Conservation (phyloP, 2,329 filamentous ascomycete genomes). For the Neocatenulostroma microsporum region DNA sequence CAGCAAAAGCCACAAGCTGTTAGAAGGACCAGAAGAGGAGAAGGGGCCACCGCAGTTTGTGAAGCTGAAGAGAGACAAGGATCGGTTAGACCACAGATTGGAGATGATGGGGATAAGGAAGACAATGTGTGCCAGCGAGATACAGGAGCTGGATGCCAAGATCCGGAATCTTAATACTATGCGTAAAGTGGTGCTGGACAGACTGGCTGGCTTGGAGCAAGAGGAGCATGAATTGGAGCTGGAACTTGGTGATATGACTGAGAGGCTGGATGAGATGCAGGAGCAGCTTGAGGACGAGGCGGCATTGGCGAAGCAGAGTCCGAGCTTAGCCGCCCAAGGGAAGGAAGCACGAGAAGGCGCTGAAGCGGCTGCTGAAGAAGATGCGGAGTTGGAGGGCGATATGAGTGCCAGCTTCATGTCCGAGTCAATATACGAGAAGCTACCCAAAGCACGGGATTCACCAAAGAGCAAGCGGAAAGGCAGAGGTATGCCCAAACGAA, state of each 20-base stretch:
- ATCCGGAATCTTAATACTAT: constrained; percentile 88
- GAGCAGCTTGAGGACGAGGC: constrained; percentile 50
- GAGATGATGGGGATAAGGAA: constrained; percentile 90
- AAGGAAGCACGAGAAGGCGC: constrained; percentile 46
- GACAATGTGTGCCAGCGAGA: constrained; percentile 95
- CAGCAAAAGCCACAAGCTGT: constrained; percentile 67
- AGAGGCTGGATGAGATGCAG: constrained; percentile 55
- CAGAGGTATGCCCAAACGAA: constrained; percentile 52
- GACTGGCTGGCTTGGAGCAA: constrained; percentile 76
- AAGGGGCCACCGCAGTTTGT: constrained; percentile 60
- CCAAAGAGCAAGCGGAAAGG: constrained; percentile 45
- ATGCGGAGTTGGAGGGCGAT: constrained; percentile 30
- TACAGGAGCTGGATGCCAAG: constrained; percentile 93
- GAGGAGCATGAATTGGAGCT: constrained; percentile 87
- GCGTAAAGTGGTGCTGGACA: constrained; percentile 83
- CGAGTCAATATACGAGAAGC: constrained; percentile 90
- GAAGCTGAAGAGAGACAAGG: constrained; percentile 72
- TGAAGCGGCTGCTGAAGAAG: constrained; percentile 30
- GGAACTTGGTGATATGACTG: constrained; percentile 59
- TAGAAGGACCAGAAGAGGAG: constrained; percentile 52
- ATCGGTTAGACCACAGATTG: constrained; percentile 70
- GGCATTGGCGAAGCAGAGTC: constrained; percentile 37
- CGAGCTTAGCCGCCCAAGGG: constrained; percentile 25
- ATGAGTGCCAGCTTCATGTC: constrained; percentile 76
- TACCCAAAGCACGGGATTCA: constrained; percentile 50